These are phyloP conservation scores for Blastobotrys arbuscula DNA, from an alignment of 1,139 yeast species.

Conservation along the genomic window DNA sequence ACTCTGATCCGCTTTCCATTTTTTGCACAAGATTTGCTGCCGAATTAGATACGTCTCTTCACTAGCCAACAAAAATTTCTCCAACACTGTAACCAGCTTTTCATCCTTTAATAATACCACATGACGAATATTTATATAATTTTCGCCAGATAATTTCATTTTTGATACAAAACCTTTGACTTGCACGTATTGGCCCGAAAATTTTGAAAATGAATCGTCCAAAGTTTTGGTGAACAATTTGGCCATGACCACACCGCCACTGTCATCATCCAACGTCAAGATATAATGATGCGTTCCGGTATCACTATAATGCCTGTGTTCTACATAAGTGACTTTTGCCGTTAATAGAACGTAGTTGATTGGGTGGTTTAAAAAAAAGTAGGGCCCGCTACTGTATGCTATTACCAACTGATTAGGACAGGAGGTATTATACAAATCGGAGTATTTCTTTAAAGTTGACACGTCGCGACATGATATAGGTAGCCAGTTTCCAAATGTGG, in stretches of 20 bases:
- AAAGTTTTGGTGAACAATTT: background rate
- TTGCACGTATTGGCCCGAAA: conserved; percentile 5
- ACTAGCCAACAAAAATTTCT: conserved; percentile 9
- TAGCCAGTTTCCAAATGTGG: conserved; percentile 14
- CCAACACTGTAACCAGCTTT: background rate
- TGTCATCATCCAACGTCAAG: conserved; percentile 17
- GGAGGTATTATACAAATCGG: background rate
- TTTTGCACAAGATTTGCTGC: conserved; percentile 2
- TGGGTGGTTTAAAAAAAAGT: conserved; percentile 27
- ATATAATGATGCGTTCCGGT: conserved; percentile 9
- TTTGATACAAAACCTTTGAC: conserved; percentile 9
- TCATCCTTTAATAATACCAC: conserved; percentile 3
- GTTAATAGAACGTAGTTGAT: conserved; percentile 25
- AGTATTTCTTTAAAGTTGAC: background rate
- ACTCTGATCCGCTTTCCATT: background rate
- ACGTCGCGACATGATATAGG: conserved; percentile 13
- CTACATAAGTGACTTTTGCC: conserved; percentile 22
- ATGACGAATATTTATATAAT: conserved; percentile 5
- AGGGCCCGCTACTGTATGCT: conserved; percentile 7
- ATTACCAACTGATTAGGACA: conserved; percentile 4
- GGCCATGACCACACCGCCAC: conserved; percentile 13
- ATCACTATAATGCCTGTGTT: conserved; percentile 3
- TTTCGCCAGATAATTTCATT: background rate
- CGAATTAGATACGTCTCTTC: conserved; percentile 9
- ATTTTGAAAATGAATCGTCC: background rate